Conservation (phyloP, 2,329 filamentous ascomycete genomes). For the Fusarium falciforme region DNA sequence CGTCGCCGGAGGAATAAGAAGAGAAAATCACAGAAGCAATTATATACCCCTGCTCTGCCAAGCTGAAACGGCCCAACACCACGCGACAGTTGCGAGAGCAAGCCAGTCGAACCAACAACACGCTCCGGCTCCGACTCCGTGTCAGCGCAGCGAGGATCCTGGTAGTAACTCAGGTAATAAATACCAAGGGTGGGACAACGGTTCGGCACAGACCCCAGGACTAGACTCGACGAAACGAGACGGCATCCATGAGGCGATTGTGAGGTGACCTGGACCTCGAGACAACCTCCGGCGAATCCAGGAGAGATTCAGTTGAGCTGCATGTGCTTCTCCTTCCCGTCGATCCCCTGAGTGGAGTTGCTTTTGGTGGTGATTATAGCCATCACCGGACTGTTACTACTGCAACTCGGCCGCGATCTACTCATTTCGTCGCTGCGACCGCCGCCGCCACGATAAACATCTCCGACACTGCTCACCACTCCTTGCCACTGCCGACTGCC, state of each 20-base stretch:
- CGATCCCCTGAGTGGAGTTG: neutral
- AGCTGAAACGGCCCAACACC: constrained; percentile 30
- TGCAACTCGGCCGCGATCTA: neutral
- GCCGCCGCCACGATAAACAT: neutral
- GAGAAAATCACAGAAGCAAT: neutral
- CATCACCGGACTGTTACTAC: neutral
- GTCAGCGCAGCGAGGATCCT: constrained; percentile 11
- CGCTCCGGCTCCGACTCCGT: neutral
- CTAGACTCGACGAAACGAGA: constrained; percentile 8
- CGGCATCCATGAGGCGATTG: constrained; percentile 31
- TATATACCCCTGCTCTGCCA: constrained; percentile 18
- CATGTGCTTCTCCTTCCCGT: neutral
- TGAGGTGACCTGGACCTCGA: constrained; percentile 17
- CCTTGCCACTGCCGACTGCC: neutral
- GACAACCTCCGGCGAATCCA: neutral
- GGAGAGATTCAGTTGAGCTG: neutral
- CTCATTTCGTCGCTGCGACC: neutral
- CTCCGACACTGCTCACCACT: neutral
- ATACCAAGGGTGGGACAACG: constrained; percentile 19
- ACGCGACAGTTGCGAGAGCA: constrained; percentile 10
- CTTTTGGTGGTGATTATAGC: neutral
- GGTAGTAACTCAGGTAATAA: constrained; percentile 26
- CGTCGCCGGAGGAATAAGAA: neutral
- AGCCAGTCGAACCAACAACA: neutral
- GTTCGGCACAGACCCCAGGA: neutral